phyloP scores from a whole-genome alignment of 768 basidiomycete genomes.

The Suillus bovinus region DNA sequence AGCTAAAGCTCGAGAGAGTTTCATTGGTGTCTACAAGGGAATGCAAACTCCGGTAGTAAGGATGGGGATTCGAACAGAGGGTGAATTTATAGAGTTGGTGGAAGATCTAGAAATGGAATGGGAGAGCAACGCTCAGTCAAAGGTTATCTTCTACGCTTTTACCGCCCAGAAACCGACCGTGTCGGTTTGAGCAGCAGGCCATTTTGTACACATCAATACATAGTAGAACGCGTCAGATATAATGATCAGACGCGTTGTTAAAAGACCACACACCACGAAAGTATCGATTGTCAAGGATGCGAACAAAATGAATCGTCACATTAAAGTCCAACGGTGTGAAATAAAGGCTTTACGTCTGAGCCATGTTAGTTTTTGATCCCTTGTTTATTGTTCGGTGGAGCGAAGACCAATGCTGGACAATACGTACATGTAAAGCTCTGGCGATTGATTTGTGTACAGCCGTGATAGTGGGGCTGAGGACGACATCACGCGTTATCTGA shows the following conservation, averaged over 20 bases:
- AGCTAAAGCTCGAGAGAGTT: not conserved
- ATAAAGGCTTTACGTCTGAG: too few relatives aligned
- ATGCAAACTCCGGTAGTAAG: not conserved
- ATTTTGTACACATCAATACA: not conserved
- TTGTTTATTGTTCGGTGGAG: too few relatives aligned
- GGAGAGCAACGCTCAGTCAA: not conserved
- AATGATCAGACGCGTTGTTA: not conserved
- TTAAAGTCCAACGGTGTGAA: too few relatives aligned
- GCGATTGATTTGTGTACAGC: too few relatives aligned
- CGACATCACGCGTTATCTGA: too few relatives aligned
- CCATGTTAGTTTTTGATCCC: too few relatives aligned
- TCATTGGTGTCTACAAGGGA: not conserved
- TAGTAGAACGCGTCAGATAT: not conserved
- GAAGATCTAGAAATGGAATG: conserved; percentile 2
- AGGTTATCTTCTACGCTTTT: not conserved
- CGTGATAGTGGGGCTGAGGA: too few relatives aligned
- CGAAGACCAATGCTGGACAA: too few relatives aligned
- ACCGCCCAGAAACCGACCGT: not conserved
- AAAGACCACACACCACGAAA: not conserved
- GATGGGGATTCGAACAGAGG: conserved; percentile 6
- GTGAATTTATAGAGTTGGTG: not conserved
- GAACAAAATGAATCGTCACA: too few relatives aligned
- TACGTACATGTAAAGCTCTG: too few relatives aligned
- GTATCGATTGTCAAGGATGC: not conserved
- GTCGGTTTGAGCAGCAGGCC: not conserved